Conservation (phyloP, 345 rosid genomes). For the Eutrema japonicum region DNA sequence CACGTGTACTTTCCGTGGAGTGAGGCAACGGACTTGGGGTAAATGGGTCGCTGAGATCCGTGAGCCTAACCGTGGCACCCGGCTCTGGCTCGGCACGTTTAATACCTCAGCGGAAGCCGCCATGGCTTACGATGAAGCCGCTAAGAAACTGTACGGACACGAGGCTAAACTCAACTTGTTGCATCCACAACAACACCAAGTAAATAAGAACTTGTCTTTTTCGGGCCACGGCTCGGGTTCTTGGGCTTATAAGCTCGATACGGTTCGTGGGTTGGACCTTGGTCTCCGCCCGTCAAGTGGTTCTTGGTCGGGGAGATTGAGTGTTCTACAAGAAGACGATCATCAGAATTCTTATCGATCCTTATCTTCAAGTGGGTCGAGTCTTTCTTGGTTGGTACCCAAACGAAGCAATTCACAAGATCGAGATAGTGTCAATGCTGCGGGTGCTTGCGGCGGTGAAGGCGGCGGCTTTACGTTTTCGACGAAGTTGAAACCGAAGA, state of each 20-base stretch:
- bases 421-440: constrained; percentile 26
- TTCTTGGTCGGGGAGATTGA: constrained; percentile 31
- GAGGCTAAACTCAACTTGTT: constrained; percentile 57
- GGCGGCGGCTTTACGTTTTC: constrained; percentile 22
- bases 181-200: constrained; percentile 36
- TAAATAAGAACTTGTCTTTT: constrained; percentile 28
- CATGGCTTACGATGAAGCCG: constrained; percentile 60
- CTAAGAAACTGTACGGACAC: constrained; percentile 55
- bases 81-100: constrained; percentile 67
- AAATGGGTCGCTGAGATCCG: constrained; percentile 72
- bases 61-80: constrained; percentile 54
- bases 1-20: constrained; percentile 57
- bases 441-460: constrained; percentile 11
- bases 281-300: constrained; percentile 36
- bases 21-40: constrained; percentile 67
- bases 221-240: constrained; percentile 23
- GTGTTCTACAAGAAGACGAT: constrained; percentile 30
- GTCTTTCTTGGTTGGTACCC: constrained; percentile 41
- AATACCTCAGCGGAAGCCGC: constrained; percentile 59
- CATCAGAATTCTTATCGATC: background rate
- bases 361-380: constrained; percentile 33
- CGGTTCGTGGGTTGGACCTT: constrained; percentile 36
- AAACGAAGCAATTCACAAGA: constrained; percentile 28
- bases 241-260: constrained; percentile 24
- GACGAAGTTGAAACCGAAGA: constrained; percentile 18